Evolutionary conservation across 78 protist species (phyloP).

Genomic region (Polysphondylium violaceum): DNA sequence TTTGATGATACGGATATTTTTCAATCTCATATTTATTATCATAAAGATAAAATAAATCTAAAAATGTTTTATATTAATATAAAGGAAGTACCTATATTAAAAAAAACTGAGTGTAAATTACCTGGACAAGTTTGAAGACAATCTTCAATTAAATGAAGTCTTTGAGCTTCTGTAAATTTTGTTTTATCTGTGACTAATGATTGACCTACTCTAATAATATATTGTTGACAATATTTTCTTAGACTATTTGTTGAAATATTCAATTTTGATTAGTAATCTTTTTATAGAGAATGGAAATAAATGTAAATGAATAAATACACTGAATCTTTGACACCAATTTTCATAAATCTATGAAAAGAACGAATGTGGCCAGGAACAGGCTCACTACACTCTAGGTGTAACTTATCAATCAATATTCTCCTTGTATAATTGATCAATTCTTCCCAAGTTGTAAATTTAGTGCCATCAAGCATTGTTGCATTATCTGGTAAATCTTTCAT

Average conservation of each 20-base stretch:
- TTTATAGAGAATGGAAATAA: not conserved
- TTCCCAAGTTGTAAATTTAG: conserved; percentile 18
- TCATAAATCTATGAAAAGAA: not conserved
- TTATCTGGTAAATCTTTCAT: too few species aligned
- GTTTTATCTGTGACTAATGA: not conserved
- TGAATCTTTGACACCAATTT: not conserved
- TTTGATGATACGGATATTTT: conserved; percentile 33
- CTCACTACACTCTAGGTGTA: not conserved
- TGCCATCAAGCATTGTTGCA: too few species aligned
- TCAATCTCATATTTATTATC: conserved; percentile 3
- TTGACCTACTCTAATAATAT: not conserved
- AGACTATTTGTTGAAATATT: conserved; percentile 1
- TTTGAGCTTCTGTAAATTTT: conserved; percentile 10
- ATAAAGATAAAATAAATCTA: conserved; percentile 11
- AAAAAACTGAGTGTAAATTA: not conserved
- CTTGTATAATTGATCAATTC: not conserved
- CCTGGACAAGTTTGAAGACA: not conserved
- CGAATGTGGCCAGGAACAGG: too few species aligned
- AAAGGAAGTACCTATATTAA: not conserved
- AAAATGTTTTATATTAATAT: not conserved
- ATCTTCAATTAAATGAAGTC: conserved; percentile 15
- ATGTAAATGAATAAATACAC: not conserved
- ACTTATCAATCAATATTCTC: not conserved
- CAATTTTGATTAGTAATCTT: not conserved
- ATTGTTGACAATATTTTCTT: not conserved